Base-by-base conservation (phyloP, 345 rosid species). In the Boechera divaricarpa region DNA sequence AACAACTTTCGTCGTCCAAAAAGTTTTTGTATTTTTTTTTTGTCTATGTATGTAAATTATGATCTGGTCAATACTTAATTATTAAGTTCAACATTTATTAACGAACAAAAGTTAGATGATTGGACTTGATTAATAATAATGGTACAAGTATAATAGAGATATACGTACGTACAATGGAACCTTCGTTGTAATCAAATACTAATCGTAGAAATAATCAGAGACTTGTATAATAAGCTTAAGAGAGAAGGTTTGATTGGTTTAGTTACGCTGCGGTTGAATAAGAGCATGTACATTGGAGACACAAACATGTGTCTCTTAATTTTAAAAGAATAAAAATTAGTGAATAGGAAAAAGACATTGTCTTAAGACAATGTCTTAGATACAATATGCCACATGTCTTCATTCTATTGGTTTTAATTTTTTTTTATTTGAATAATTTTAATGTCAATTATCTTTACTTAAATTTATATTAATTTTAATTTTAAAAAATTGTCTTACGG, bases 111-210 rank as follows among this genome's bases (percentile, higher is more conserved):
- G 13, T n/a, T 52, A 53, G n/a, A 77, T 55, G 42, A 45, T 57
- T 67, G 29, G n/a, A 13, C 2, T 67, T 67, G 73, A 63, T 41
- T 26, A 45, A 61, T 45, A 53, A 60, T 54, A 36, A 63, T 55
- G 64, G 47, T 39, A 9, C 29, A 38, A 76, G 5, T 18, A 76
- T 75, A 33, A 45, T 59, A 16, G 61, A 47, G 54, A 63, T 54
- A 6, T 52, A 59, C 6, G 42, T 32, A 54, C 52, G 58, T 58
- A 70, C 48, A 33, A 9, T 28, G 42, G 76, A 77, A 77, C 29
- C 72, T 77, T 77, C 72, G 60, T 71, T 56, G 59, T 71, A 63
- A 64, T 65, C 54, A 71, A 57, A 55, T 57, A 71, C 65, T 58
- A 57, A 56, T 24, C 28, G 63, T 44, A 35, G 48, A 58, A n/a